These are phyloP conservation scores for Plicaturopsis crispa DNA, from an alignment of 768 basidiomycete species.

Conservation along the genomic window DNA sequence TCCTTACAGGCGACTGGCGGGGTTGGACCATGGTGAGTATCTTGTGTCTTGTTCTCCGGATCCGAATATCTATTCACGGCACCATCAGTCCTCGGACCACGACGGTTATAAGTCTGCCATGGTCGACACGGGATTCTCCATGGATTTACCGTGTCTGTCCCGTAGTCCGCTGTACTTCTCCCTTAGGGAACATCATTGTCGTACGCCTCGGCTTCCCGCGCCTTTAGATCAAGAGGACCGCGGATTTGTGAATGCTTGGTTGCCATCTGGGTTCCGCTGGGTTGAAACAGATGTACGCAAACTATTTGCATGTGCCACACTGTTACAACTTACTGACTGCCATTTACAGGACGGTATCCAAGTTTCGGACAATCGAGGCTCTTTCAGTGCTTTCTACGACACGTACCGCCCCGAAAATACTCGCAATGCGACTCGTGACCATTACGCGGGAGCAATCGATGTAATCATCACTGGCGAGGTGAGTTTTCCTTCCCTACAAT, in stretches of 20 bases:
- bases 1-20: slow-evolving; percentile 40
- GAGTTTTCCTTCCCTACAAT: slow-evolving; percentile 10
- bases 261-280: slow-evolving; percentile 32
- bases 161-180: slow-evolving; percentile 44
- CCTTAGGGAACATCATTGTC: slow-evolving; percentile 41
- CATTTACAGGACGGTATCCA: slow-evolving; percentile 19
- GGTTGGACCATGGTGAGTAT: slow-evolving; percentile 38
- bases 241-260: slow-evolving; percentile 36
- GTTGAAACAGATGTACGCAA: slow-evolving; percentile 20
- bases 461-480: slow-evolving; percentile 49
- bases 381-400: slow-evolving; percentile 31
- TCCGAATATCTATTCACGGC: slow-evolving; percentile 19
- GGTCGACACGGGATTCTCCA: too few species aligned
- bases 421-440: slow-evolving; percentile 4
- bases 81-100: too few species aligned
- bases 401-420: slow-evolving; percentile 20
- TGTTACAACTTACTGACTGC: background rate
- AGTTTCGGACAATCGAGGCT: slow-evolving; percentile 22
- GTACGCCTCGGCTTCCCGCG: slow-evolving; percentile 22
- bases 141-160: too few species aligned
- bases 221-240: slow-evolving; percentile 25
- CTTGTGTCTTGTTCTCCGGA: background rate
- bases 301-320: background rate
- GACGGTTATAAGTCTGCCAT: too few species aligned
- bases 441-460: slow-evolving; percentile 26